Evolutionary conservation across 1,284 basidiomycete genomes (phyloP), one percentile per base, ranked within the genome.

Genomic region (Leucoagaricus sp.): DNA sequence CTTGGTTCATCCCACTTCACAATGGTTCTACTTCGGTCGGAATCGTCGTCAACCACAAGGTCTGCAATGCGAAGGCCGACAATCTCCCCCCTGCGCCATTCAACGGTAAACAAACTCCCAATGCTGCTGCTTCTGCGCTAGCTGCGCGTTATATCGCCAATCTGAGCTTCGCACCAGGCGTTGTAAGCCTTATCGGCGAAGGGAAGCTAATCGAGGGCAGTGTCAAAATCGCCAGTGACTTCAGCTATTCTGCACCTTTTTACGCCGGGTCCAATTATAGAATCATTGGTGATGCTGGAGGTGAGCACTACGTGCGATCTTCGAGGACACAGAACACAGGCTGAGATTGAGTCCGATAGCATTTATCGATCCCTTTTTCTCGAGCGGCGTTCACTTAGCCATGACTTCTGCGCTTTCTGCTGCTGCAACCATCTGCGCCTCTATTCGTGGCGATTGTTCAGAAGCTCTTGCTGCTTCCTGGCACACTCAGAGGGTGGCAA

Each of bases 1-100:
- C 78, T 34, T 91, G 89, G 89, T 88, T 86, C 57, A 91, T 91
- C 53, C 89, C 89, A 25, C 75, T 91, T 28, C 82, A 87, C 64
- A 78, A 85, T 55, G 86, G 83, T 8, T 79, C 83, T 8, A 84
- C 84, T 0, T 91, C 88, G 2, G 74, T 91, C 6, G 89, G 89
- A 15, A 68, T 91, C 34, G 88, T 91, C 25, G 84, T 87, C 75
- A 81, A 87, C 61, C 81, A 90, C 63, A 79, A 80, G 46, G 57
- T 65, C 10, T 79, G 79, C 62, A 74, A 76, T 44, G 69, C 72
- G 62, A 78, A 72, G 55, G 67, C 69, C 48, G 55, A 61, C n/a
- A 64, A 73, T 19, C 65, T 80, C n/a, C 64, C 74, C 13, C 73
- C 77, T 12, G 69, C 70, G 13, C 69, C 72, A 9, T 72, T 74